Evolutionary conservation across 768 basidiomycete genomes (phyloP).

Genomic region (Strobilomyces dryophilus): DNA sequence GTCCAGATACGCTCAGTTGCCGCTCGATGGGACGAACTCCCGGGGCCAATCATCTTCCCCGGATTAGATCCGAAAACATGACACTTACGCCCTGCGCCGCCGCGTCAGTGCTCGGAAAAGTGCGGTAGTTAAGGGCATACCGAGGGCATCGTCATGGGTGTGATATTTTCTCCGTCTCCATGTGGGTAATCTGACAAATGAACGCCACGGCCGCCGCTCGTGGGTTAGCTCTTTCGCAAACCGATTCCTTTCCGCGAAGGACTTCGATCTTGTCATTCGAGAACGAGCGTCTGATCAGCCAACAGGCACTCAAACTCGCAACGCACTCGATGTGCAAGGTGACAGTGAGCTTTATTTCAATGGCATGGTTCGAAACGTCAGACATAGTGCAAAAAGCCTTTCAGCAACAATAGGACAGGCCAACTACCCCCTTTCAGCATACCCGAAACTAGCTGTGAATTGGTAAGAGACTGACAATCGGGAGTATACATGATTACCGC

Average conservation of each 20-base stretch:
- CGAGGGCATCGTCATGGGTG: not conserved
- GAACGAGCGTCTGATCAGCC: not conserved
- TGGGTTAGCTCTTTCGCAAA: not conserved
- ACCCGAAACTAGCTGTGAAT: slow-evolving; percentile 9
- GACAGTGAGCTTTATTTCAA: too few relatives aligned
- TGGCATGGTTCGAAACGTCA: too few relatives aligned
- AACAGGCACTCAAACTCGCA: not conserved
- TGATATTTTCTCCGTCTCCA: not conserved
- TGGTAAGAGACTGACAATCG: not conserved
- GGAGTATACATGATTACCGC: not conserved
- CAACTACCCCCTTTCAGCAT: not conserved
- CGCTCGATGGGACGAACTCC: too few relatives aligned
- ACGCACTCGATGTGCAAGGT: not conserved
- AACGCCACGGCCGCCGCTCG: not conserved
- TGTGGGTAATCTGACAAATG: not conserved
- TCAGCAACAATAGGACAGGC: too few relatives aligned
- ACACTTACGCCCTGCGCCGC: not conserved
- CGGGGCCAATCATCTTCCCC: not conserved
- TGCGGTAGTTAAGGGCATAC: not conserved
- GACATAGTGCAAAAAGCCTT: too few relatives aligned
- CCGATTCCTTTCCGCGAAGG: slow-evolving; percentile 23
- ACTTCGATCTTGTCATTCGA: not conserved
- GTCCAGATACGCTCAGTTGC: too few relatives aligned
- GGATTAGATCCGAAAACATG: slow-evolving; percentile 4
- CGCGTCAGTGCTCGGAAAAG: not conserved